phyloP scores from a whole-genome alignment of 345 rosid species.

The Turnera subulata region DNA sequence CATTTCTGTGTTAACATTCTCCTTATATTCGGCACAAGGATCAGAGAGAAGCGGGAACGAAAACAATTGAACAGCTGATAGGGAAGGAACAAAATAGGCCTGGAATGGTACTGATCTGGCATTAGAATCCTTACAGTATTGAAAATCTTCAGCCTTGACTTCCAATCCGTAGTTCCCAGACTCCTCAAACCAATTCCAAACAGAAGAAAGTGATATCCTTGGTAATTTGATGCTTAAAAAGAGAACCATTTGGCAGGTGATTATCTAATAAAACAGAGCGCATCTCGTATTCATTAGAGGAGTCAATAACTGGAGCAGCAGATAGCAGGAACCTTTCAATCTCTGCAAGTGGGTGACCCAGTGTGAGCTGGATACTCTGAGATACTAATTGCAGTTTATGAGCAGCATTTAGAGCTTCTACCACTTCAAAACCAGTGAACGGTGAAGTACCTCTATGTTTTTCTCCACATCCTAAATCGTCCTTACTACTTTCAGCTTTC shows the following conservation, averaged over 20 bases:
- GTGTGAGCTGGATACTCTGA: not conserved
- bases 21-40: not conserved
- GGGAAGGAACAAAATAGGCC: slow-evolving; percentile 31
- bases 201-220: slow-evolving; percentile 14
- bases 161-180: slow-evolving; percentile 29
- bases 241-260: slow-evolving; percentile 1
- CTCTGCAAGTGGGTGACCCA: slow-evolving; percentile 21
- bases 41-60: slow-evolving; percentile 9
- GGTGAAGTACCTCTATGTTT: slow-evolving; percentile 5
- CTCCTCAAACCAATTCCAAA: slow-evolving; percentile 30
- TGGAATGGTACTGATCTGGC: slow-evolving; percentile 6
- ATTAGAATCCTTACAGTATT: not conserved
- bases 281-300: too few species aligned
- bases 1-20: not conserved
- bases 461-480: slow-evolving; percentile 6
- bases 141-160: slow-evolving; percentile 17
- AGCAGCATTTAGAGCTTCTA: slow-evolving; percentile 14
- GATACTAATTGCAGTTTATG: slow-evolving; percentile 21
- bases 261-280: not conserved
- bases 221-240: slow-evolving; percentile 18
- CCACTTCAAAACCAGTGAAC: slow-evolving; percentile 5
- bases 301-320: slow-evolving; percentile 24
- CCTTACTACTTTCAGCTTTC: slow-evolving; percentile 3
- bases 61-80: slow-evolving; percentile 31
- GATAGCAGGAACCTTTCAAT: slow-evolving; percentile 22